Percentiles rank a stretch among this genome's conserved stretches.
phyloP scores from a whole-genome alignment of 2,329 filamentous ascomycete species.

The Coniella vitis region DNA sequence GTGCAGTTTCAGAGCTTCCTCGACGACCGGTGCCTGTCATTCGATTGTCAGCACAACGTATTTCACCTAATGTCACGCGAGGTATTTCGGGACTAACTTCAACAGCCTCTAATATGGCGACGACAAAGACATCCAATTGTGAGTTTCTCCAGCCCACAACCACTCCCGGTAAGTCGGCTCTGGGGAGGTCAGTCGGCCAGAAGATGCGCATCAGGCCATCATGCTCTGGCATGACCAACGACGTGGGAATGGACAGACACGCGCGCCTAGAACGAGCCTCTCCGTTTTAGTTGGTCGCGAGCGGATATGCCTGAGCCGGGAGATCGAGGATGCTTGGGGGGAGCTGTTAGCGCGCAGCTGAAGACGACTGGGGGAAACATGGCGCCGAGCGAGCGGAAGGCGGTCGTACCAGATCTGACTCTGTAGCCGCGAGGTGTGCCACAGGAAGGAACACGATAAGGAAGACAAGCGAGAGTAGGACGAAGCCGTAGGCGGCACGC shows the following conservation, averaged over 20 bases:
- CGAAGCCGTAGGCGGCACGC: slow-evolving; percentile 79
- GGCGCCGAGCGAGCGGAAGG: slow-evolving; percentile 8
- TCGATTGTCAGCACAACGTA: slow-evolving; percentile 23
- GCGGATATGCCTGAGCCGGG: slow-evolving; percentile 79
- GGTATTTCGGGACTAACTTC: slow-evolving; percentile 54
- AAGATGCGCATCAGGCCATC: slow-evolving; percentile 97
- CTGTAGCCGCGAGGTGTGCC: slow-evolving; percentile 71
- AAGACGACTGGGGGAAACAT: slow-evolving; percentile 13
- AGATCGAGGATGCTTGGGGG: slow-evolving; percentile 69
- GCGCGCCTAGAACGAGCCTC: slow-evolving; percentile 76
- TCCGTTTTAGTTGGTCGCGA: slow-evolving; percentile 85
- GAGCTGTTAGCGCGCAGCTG: slow-evolving; percentile 19
- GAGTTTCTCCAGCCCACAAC: slow-evolving; percentile 97
- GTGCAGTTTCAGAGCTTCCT: slow-evolving; percentile 77
- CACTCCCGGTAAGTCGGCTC: slow-evolving; percentile 68
- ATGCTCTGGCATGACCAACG: slow-evolving; percentile 57
- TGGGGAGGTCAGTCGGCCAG: slow-evolving; percentile 83
- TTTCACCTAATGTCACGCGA: not conserved
- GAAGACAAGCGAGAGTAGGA: slow-evolving; percentile 76
- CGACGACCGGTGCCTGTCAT: slow-evolving; percentile 71
- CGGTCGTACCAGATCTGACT: slow-evolving; percentile 67
- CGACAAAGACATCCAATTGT: slow-evolving; percentile 79
- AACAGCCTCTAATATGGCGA: slow-evolving; percentile 83
- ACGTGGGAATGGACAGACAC: slow-evolving; percentile 23
- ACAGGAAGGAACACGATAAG: slow-evolving; percentile 78